Evolutionary conservation across 176 grass and related monocot species (phyloP).

Genomic region (Luzula sylvatica): DNA sequence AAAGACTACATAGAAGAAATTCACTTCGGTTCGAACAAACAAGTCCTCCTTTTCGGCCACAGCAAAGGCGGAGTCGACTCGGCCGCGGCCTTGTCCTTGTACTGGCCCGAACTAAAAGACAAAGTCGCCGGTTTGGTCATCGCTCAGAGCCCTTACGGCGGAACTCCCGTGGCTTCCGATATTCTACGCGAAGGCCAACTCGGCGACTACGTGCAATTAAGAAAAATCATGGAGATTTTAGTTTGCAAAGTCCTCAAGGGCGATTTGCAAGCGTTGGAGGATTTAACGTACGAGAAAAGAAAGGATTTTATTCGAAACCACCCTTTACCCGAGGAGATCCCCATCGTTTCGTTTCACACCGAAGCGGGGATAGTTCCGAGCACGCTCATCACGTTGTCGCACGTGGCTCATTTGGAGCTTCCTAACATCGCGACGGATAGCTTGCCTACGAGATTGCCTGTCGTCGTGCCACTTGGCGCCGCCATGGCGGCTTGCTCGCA

Average conservation of each 20-base stretch:
- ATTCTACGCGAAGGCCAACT: slow-evolving; percentile 79
- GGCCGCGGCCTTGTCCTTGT: slow-evolving; percentile 67
- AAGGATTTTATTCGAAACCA: slow-evolving; percentile 57
- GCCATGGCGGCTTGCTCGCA: slow-evolving; percentile 82
- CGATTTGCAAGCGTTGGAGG: slow-evolving; percentile 73
- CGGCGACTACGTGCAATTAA: slow-evolving; percentile 80
- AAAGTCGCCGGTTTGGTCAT: slow-evolving; percentile 80
- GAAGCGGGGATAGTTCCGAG: slow-evolving; percentile 67
- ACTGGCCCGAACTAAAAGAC: slow-evolving; percentile 79
- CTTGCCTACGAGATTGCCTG: slow-evolving; percentile 47
- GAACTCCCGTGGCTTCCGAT: slow-evolving; percentile 85
- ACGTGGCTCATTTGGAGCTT: slow-evolving; percentile 73
- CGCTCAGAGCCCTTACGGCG: slow-evolving; percentile 86
- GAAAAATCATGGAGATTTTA: slow-evolving; percentile 72
- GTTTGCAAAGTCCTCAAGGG: slow-evolving; percentile 89
- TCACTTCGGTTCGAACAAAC: slow-evolving; percentile 71
- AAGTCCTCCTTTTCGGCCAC: slow-evolving; percentile 76
- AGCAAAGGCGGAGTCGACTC: slow-evolving; percentile 93
- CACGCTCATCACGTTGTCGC: slow-evolving; percentile 69
- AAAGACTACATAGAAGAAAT: slow-evolving; percentile 97
- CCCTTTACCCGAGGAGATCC: slow-evolving; percentile 51
- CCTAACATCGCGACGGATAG: slow-evolving; percentile 37
- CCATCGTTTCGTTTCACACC: slow-evolving; percentile 75
- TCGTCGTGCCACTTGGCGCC: slow-evolving; percentile 72
- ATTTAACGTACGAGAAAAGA: slow-evolving; percentile 66